A percentile compares a stretch with the other conserved stretches of the same genome.
Evolutionary conservation across 495 filamentous ascomycete genomes (phyloP).

Genomic region (Tetracladium marchalianum): DNA sequence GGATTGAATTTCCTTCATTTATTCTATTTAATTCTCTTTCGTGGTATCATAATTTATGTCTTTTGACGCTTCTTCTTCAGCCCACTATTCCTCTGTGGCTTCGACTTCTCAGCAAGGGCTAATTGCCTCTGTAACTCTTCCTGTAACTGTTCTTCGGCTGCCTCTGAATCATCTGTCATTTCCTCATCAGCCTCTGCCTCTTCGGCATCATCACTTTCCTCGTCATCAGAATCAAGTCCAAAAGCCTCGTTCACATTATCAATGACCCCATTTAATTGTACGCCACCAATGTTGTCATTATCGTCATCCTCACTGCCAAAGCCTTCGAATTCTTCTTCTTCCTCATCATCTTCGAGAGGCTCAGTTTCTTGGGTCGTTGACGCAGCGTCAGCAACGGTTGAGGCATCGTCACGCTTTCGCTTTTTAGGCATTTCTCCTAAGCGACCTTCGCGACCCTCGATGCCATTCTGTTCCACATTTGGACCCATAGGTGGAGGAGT

Average conservation of each 20-base stretch:
- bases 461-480: conserved; percentile 39
- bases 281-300: conserved; percentile 19
- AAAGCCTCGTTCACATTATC: conserved; percentile 28
- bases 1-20: not conserved
- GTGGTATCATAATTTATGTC: conserved; percentile 5
- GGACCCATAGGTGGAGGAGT: conserved; percentile 62
- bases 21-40: conserved; percentile 1
- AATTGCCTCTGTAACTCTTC: conserved; percentile 7
- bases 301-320: conserved; percentile 35
- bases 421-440: conserved; percentile 51
- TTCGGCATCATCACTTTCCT: conserved; percentile 30
- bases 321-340: conserved; percentile 37
- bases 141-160: conserved; percentile 16
- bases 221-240: conserved; percentile 41
- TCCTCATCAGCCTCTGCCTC: conserved; percentile 21
- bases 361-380: conserved; percentile 5
- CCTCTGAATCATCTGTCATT: conserved; percentile 9
- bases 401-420: conserved; percentile 41
- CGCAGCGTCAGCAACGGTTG: conserved; percentile 15
- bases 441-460: conserved; percentile 46
- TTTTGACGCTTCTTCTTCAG: conserved; percentile 21
- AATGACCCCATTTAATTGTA: conserved; percentile 27
- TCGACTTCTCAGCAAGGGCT: conserved; percentile 1
- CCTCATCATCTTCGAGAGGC: conserved; percentile 1
- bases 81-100: not conserved